Conservation (phyloP, 1,284 basidiomycete genomes). For the Apiotrichum siamense region DNA sequence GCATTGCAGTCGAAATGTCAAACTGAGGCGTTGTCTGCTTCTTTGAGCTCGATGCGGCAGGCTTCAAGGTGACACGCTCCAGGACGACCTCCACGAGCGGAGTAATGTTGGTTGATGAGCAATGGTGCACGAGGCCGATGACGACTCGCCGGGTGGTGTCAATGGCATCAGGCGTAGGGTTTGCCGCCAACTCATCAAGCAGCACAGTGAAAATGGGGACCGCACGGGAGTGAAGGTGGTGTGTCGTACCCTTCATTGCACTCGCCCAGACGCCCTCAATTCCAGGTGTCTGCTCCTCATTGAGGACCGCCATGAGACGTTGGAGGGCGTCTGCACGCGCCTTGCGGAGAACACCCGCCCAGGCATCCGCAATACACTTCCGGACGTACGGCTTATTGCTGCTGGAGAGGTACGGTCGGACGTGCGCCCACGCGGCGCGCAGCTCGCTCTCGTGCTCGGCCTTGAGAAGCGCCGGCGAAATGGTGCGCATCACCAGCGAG, state of each 20-base stretch:
- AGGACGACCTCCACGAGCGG: constrained; percentile 54
- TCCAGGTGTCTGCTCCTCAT: constrained; percentile 28
- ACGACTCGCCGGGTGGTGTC: constrained; percentile 50
- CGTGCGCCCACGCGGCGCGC: constrained; percentile 28
- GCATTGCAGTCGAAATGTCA: constrained; percentile 17
- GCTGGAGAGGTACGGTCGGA: constrained; percentile 32
- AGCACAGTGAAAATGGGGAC: constrained; percentile 59
- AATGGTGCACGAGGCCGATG: constrained; percentile 75
- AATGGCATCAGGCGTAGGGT: constrained; percentile 38
- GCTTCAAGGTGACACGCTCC: constrained; percentile 14
- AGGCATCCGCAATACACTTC: constrained; percentile 45
- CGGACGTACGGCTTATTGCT: constrained; percentile 42
- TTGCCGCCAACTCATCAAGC: constrained; percentile 25
- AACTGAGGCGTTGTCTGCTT: constrained; percentile 4
- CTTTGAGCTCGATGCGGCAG: constrained; percentile 11
- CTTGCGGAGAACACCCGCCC: constrained; percentile 42
- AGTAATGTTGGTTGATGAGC: constrained; percentile 59
- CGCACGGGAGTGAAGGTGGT: constrained; percentile 70
- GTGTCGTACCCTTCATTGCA: constrained; percentile 53
- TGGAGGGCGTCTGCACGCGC: constrained; percentile 33
- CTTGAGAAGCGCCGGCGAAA: constrained; percentile 34
- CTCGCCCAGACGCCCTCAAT: constrained; percentile 41
- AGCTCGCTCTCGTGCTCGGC: constrained; percentile 23
- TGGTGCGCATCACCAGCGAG: constrained; percentile 37
- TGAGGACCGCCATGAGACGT: constrained; percentile 29